Conservation (phyloP, 2,329 filamentous ascomycete genomes). For the Thelonectria olida region DNA sequence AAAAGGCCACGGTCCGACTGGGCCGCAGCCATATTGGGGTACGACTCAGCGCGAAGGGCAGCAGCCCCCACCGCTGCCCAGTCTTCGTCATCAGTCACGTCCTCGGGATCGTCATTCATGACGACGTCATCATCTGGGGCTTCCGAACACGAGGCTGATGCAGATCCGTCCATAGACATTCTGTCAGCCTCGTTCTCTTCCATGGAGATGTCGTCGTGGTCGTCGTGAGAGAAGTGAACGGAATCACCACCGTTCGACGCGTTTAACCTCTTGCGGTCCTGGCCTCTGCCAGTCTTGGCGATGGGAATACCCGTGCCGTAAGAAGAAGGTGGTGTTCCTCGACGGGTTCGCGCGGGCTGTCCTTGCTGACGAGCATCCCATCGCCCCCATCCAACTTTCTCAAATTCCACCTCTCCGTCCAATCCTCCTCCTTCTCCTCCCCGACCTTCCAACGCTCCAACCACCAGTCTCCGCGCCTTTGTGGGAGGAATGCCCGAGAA, state of each 20-base stretch:
- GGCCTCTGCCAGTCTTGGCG: constrained; percentile 54
- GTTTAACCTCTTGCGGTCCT: constrained; percentile 58
- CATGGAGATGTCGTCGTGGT: constrained; percentile 71
- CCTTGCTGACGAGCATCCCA: constrained; percentile 88
- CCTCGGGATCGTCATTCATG: constrained; percentile 80
- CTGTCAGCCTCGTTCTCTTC: constrained; percentile 89
- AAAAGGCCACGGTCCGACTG: constrained; percentile 58
- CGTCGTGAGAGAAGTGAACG: constrained; percentile 78
- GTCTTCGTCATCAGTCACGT: constrained; percentile 94
- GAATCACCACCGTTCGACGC: constrained; percentile 75
- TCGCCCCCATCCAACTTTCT: constrained; percentile 96
- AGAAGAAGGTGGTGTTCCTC: constrained; percentile 51
- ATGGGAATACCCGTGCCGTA: constrained; percentile 67
- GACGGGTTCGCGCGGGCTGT: constrained; percentile 61
- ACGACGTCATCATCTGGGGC: constrained; percentile 72
- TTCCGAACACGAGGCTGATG: constrained; percentile 79
- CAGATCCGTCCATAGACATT: constrained; percentile 84
- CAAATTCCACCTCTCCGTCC: constrained; percentile 81
- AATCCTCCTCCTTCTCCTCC: constrained; percentile 69
- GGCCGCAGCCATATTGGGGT: constrained; percentile 65
- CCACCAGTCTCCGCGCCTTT: constrained; percentile 90
- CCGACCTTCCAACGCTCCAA: constrained; percentile 89
- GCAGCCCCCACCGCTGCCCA: constrained; percentile 91
- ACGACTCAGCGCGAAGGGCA: constrained; percentile 76
- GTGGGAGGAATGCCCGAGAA: constrained; percentile 89